A percentile compares a stretch with the other conserved stretches of the same genome.
Conservation (phyloP, 371 early-diverging fungal species). For the Syncephalastrum contaminatum region DNA sequence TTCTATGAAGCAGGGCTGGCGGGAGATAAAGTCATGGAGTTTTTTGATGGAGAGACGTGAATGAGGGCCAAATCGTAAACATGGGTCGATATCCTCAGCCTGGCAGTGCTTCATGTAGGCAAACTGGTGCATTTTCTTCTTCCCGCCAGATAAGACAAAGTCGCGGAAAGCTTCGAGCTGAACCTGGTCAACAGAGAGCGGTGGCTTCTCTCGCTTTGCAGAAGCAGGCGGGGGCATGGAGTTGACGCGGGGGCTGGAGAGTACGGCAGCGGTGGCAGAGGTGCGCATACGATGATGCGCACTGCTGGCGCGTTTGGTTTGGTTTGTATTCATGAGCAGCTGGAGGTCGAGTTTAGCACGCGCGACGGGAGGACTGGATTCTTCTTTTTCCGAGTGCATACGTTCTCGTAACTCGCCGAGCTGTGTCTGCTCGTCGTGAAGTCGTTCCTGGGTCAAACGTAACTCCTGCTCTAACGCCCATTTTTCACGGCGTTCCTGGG, state of each 20-base stretch:
- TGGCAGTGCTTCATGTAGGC: constrained; percentile 72
- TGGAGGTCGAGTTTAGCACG: too few species aligned
- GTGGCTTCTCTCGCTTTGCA: constrained; percentile 13
- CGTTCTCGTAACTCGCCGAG: constrained; percentile 67
- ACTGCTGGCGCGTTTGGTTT: too few species aligned
- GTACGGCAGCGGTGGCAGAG: too few species aligned
- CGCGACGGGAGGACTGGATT: too few species aligned
- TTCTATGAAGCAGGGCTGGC: constrained; percentile 75
- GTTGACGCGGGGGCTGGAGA: constrained; percentile 6
- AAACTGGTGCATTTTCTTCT: constrained; percentile 66
- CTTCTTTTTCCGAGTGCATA: constrained; percentile 2
- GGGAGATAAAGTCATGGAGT: constrained; percentile 77
- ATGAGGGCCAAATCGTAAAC: constrained; percentile 84
- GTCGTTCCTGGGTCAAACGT: constrained; percentile 58
- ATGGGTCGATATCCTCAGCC: constrained; percentile 77
- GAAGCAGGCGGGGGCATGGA: constrained; percentile 29
- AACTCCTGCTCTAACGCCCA: constrained; percentile 53
- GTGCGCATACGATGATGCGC: too few species aligned
- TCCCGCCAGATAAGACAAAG: constrained; percentile 64
- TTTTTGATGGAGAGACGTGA: constrained; percentile 80
- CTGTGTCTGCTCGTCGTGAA: constrained; percentile 68
- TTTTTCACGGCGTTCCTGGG: constrained; percentile 66
- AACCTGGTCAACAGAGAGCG: constrained; percentile 56
- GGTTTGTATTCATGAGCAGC: too few species aligned
- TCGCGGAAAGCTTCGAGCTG: constrained; percentile 77